Base-by-base conservation (phyloP, 2,329 filamentous ascomycete genomes). In the Neonectria neomacrospora region DNA sequence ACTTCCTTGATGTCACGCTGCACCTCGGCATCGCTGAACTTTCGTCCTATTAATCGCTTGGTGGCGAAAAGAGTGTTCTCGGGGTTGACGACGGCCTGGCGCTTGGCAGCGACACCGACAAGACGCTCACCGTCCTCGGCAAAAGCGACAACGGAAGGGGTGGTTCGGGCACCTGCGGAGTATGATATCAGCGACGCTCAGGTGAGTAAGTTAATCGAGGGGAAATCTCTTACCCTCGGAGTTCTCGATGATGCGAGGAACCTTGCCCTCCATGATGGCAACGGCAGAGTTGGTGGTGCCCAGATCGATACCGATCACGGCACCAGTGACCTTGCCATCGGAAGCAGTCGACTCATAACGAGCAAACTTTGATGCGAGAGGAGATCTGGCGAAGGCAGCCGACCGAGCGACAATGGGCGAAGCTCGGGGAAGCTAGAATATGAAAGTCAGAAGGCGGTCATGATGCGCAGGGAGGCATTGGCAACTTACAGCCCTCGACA, bases 51-150 rank as follows among this genome's bases (percentile, higher is more conserved):
- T 80, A 98, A 90, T 88, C 95, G 93, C 90, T 98, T 98, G 71
- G 95, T 97, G 80, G 94, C 95, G 81, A 97, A 98, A 63, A 98
- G 90, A 62, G 95, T 98, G 87, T 97, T 97, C 83, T 97, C 94
- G 65, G 95, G 95, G 87, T 98, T 98, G 76, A 98, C 94, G 74
- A 97, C 95, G 69, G 94, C 95, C 85, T 98, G 95, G 78, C 94
- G 94, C 89, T 98, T 98, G 75, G 95, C 95, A 67, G 95, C 93
- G 72, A 97, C 94, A 91, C 95, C 95, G 72, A 98, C 95, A 67
- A 98, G 87, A 78, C 95, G 91, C 88, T 98, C 95, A 71, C 94
- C 94, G 79, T 97, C 94, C 84, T 96, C 91, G 71, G 94, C 91
- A 81, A 98, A 98, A 75, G 92, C 96, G 70, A 98, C 95, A 61